Evolutionary conservation across 1,284 basidiomycete genomes (phyloP).

Genomic region (Leccinum angustisporum): DNA sequence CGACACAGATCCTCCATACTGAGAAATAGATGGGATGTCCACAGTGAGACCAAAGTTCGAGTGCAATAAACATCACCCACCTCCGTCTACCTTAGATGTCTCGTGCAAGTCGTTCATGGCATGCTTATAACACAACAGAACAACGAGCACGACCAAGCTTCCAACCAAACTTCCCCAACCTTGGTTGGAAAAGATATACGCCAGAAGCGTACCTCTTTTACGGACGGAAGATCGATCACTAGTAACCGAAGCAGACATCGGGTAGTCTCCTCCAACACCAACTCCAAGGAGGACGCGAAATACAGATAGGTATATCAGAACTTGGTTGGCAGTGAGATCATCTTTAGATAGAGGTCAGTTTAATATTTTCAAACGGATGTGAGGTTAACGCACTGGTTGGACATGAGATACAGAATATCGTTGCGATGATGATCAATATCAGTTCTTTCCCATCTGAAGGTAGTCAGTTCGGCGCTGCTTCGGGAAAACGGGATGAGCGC

Average conservation of each 20-base stretch:
- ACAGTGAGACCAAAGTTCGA: not conserved
- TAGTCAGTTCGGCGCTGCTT: conserved; percentile 10
- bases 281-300: conserved; percentile 74
- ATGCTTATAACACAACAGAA: conserved; percentile 67
- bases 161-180: conserved; percentile 75
- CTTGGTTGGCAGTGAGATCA: conserved; percentile 43
- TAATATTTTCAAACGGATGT: not conserved
- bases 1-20: conserved; percentile 54
- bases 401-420: conserved; percentile 55
- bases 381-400: conserved; percentile 42
- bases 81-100: conserved; percentile 66
- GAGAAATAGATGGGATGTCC: conserved; percentile 33
- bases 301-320: conserved; percentile 59
- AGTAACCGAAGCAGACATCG: conserved; percentile 70
- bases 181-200: conserved; percentile 76
- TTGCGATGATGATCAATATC: conserved; percentile 74
- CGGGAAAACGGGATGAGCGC: conserved; percentile 19
- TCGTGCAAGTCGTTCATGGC: conserved; percentile 58
- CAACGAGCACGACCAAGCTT: conserved; percentile 65
- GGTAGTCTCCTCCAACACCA: conserved; percentile 83
- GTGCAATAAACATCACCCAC: conserved; percentile 34
- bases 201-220: conserved; percentile 72
- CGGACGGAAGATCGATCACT: conserved; percentile 69
- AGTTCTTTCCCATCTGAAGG: conserved; percentile 70
- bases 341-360: conserved; percentile 24